phyloP scores from a whole-genome alignment of 208 protist genomes.

The Wallacemonas collosoma region DNA sequence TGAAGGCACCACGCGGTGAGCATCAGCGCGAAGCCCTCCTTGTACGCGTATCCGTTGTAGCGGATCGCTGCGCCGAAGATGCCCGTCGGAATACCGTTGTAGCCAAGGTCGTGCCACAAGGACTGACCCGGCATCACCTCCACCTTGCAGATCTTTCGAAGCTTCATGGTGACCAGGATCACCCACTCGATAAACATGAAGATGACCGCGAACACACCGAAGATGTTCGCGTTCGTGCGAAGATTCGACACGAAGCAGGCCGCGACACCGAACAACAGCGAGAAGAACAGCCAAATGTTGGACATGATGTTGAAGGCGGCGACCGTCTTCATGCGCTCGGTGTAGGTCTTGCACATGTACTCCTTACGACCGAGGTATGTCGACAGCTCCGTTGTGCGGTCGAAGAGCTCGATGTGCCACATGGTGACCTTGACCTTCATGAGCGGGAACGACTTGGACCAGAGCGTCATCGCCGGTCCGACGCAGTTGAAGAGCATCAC shows the following conservation, averaged over 20 bases:
- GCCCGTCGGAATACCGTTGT: constrained; percentile 54
- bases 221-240: constrained; percentile 16
- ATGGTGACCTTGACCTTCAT: constrained; percentile 43
- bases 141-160: constrained; percentile 35
- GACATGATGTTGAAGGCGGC: constrained; percentile 49
- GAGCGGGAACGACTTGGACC: constrained; percentile 29
- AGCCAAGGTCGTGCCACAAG: constrained; percentile 38
- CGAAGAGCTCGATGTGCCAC: constrained; percentile 53
- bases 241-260: constrained; percentile 34
- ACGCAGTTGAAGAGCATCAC: constrained; percentile 51
- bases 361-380: constrained; percentile 43
- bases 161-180: constrained; percentile 26
- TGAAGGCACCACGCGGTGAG: constrained; percentile 32
- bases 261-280: constrained; percentile 30
- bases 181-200: constrained; percentile 44
- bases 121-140: constrained; percentile 28
- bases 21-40: constrained; percentile 41
- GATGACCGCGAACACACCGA: constrained; percentile 31
- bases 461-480: constrained; percentile 37
- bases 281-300: constrained; percentile 48
- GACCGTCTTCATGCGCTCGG: constrained; percentile 48
- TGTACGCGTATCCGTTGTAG: constrained; percentile 37
- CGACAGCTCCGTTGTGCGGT: constrained; percentile 29
- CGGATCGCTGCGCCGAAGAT: constrained; percentile 36
- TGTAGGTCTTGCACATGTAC: constrained; percentile 49